A percentile compares a stretch with the other conserved stretches of the same genome.
Conservation (phyloP, 345 rosid species). For the Gossypioides kirkii region DNA sequence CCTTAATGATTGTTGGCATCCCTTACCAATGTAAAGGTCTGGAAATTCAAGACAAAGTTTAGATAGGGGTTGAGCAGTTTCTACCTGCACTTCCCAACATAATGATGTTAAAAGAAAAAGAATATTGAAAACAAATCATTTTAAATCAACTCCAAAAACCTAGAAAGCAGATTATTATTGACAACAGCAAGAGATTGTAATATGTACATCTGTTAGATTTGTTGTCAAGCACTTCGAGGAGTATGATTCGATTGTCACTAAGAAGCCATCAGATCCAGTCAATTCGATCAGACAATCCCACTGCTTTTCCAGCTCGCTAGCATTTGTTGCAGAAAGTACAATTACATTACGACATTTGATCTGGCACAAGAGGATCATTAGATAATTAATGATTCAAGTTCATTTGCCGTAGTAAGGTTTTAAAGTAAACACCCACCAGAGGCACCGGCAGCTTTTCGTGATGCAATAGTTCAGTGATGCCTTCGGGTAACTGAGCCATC, state of each 20-base stretch:
- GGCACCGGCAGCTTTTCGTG: constrained; percentile 83
- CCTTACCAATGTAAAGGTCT: constrained; percentile 70
- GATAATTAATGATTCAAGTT: not conserved
- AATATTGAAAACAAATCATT: not conserved
- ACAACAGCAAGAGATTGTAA: not conserved
- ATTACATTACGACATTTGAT: constrained; percentile 80
- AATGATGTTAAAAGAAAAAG: constrained; percentile 4
- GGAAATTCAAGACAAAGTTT: constrained; percentile 85
- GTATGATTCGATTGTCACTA: constrained; percentile 49
- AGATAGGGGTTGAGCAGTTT: constrained; percentile 70
- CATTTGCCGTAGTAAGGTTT: constrained; percentile 9
- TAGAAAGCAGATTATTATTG: not conserved
- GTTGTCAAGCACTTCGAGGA: constrained; percentile 43
- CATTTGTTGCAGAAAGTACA: constrained; percentile 69
- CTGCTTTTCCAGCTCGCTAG: constrained; percentile 64
- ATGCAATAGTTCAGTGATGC: constrained; percentile 84
- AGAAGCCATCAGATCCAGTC: constrained; percentile 39
- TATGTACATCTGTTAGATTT: constrained; percentile 63
- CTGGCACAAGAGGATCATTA: constrained; percentile 31
- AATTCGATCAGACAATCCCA: constrained; percentile 81
- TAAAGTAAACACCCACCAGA: constrained; percentile 46
- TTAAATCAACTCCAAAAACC: not conserved
- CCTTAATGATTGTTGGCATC: not conserved
- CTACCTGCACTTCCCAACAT: constrained; percentile 49
- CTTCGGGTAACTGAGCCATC: constrained; percentile 99